phyloP scores from a whole-genome alignment of 108 stramenopile genomes.

The Fistulifera solaris region DNA sequence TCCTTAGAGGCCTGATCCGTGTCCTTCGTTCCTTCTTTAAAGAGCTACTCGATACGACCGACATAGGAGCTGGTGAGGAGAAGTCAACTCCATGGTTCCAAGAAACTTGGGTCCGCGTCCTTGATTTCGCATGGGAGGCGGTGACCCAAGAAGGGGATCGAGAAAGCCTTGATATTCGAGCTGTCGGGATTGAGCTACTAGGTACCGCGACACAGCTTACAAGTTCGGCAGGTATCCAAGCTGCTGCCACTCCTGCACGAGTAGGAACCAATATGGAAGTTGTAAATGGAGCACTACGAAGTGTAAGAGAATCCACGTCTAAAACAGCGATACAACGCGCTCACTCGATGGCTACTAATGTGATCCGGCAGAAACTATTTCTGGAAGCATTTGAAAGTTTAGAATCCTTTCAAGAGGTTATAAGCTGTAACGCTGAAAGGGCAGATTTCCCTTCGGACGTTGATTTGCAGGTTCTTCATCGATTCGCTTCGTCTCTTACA shows the following conservation, averaged over 20 bases:
- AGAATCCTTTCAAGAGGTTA: constrained; percentile 35
- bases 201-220: constrained; percentile 59
- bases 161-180: constrained; percentile 67
- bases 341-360: constrained; percentile 15
- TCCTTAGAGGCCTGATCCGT: constrained; percentile 71
- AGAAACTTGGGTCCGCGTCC: constrained; percentile 60
- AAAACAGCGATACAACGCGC: constrained; percentile 4
- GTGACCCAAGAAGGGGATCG: constrained; percentile 42
- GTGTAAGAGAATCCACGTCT: constrained; percentile 31
- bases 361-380: constrained; percentile 45
- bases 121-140: constrained; percentile 42
- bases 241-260: constrained; percentile 57
- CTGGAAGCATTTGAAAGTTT: constrained; percentile 51
- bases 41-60: constrained; percentile 38
- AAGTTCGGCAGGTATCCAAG: constrained; percentile 56
- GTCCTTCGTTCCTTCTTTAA: constrained; percentile 62
- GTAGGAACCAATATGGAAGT: constrained; percentile 87
- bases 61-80: not conserved
- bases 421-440: constrained; percentile 21
- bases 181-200: constrained; percentile 63
- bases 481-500: constrained; percentile 40
- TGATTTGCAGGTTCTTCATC: constrained; percentile 43
- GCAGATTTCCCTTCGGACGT: not conserved
- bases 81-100: constrained; percentile 52
- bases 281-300: constrained; percentile 72